A percentile compares a stretch with the other conserved stretches of the same genome.
phyloP scores from a whole-genome alignment of 2,329 filamentous ascomycete genomes.

The Aspergillus fumigatus region DNA sequence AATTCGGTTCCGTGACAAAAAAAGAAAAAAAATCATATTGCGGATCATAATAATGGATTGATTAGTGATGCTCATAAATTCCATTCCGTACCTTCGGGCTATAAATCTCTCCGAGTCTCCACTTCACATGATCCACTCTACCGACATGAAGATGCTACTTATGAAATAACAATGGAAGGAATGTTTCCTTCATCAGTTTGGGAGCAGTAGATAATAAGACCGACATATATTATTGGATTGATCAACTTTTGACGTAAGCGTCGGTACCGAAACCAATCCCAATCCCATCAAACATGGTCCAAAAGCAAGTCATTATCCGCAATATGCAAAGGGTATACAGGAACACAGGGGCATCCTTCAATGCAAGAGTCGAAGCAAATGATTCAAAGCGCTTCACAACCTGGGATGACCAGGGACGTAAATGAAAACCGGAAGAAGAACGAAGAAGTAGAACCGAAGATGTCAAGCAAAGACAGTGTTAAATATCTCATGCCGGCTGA shows the following conservation, averaged over 20 bases:
- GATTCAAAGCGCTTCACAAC: conserved; percentile 10
- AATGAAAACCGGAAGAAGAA: neutral
- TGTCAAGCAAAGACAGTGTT: neutral
- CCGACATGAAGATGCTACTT: neutral
- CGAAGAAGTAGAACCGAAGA: neutral
- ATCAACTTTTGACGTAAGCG: neutral
- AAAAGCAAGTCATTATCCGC: conserved; percentile 11
- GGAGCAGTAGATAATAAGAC: neutral
- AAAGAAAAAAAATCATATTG: neutral
- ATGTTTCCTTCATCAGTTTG: neutral
- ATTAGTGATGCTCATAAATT: neutral
- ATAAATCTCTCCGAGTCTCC: neutral
- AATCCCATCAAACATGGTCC: neutral
- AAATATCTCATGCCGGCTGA: neutral
- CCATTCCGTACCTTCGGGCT: neutral
- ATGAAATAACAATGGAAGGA: neutral
- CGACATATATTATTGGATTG: no score
- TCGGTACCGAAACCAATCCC: neutral
- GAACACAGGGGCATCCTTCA: conserved; percentile 14
- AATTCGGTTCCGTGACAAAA: neutral
- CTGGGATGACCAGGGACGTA: neutral
- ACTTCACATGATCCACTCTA: neutral
- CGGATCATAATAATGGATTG: neutral
- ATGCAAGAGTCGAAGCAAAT: conserved; percentile 8
- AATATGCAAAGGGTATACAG: conserved; percentile 17